Conservation (phyloP, 2,329 filamentous ascomycete genomes). For the Pseudofabraea citricarpa region DNA sequence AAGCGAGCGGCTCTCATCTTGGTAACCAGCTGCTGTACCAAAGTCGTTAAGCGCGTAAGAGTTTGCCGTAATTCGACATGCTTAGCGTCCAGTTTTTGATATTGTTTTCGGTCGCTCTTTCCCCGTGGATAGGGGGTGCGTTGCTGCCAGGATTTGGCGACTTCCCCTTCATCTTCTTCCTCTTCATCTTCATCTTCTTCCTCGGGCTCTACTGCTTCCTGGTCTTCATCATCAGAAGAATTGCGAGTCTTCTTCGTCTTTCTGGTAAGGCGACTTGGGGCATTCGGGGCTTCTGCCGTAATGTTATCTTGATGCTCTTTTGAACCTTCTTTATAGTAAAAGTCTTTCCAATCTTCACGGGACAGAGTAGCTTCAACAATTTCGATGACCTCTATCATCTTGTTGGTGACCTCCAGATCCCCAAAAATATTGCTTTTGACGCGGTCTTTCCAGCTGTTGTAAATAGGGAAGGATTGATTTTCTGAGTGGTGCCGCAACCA, state of each 20-base stretch:
- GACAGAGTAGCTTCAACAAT: not conserved
- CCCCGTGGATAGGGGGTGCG: not conserved
- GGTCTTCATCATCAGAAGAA: no score
- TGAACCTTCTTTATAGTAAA: not conserved
- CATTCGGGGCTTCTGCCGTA: no score
- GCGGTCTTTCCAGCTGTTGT: not conserved
- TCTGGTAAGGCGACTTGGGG: no score
- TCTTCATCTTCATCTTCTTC: no score
- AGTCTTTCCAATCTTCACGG: not conserved
- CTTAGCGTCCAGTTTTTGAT: not conserved
- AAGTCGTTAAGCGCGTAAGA: slow-evolving; percentile 9
- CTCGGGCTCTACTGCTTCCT: no score
- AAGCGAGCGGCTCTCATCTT: no score
- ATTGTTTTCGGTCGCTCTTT: not conserved
- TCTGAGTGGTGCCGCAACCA: not conserved
- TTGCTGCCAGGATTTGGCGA: not conserved
- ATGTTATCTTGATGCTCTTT: no score
- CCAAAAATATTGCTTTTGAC: not conserved
- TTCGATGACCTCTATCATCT: not conserved
- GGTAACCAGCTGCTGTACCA: slow-evolving; percentile 22
- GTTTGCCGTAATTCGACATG: not conserved
- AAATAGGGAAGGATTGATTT: not conserved
- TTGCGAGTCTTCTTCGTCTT: no score
- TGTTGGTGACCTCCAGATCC: not conserved
- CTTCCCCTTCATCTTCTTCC: not conserved